Evolutionary conservation across 495 filamentous ascomycete species (phyloP).

Genomic region (Pseudevernia furfuracea): DNA sequence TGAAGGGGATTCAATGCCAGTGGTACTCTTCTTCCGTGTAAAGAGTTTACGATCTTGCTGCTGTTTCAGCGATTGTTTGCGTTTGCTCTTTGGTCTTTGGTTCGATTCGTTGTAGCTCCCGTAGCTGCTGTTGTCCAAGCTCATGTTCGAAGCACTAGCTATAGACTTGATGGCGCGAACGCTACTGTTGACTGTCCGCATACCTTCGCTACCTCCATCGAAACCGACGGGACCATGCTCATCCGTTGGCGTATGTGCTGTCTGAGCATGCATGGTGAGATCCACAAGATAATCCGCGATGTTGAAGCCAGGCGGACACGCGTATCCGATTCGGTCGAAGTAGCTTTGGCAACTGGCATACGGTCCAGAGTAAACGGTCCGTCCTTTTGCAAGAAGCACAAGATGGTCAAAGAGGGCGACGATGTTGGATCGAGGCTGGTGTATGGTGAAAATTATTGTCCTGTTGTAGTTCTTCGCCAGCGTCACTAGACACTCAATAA

Average conservation of each 20-base stretch:
- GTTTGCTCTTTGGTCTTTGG: constrained; percentile 54
- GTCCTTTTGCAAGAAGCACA: constrained; percentile 80
- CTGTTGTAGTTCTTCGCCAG: constrained; percentile 92
- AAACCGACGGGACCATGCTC: constrained; percentile 42
- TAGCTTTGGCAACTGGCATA: constrained; percentile 85
- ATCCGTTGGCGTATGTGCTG: constrained; percentile 48
- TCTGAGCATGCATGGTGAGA: constrained; percentile 88
- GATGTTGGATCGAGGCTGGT: constrained; percentile 99
- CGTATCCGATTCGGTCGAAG: constrained; percentile 83
- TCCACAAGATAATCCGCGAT: constrained; percentile 97
- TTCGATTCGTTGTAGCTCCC: constrained; percentile 54
- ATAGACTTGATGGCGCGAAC: constrained; percentile 86
- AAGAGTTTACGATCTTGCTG: constrained; percentile 87
- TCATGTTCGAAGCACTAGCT: constrained; percentile 66
- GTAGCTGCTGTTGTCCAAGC: constrained; percentile 45
- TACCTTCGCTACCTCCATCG: constrained; percentile 36
- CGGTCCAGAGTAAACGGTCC: constrained; percentile 85
- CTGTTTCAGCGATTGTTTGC: constrained; percentile 66
- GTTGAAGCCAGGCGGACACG: constrained; percentile 94
- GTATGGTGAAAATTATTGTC: constrained; percentile 96
- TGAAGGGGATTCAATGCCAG: constrained; percentile 41
- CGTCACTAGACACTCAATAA: constrained; percentile 91
- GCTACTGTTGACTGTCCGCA: constrained; percentile 76
- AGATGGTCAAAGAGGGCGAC: constrained; percentile 96
- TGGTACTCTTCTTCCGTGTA: constrained; percentile 61